Base-by-base conservation (phyloP, 75 land plant species). In the Pinus tabuliformis region DNA sequence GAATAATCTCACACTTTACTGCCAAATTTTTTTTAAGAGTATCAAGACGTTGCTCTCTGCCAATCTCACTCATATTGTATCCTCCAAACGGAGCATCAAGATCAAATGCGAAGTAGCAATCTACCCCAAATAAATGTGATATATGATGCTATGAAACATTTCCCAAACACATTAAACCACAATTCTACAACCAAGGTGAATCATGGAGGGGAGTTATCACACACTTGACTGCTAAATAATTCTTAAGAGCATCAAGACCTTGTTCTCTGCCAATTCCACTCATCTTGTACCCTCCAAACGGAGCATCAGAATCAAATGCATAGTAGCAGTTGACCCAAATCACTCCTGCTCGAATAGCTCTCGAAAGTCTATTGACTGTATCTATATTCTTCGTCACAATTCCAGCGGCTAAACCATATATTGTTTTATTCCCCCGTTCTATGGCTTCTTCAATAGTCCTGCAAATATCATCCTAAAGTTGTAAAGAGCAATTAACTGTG, bases 251-350 rank as follows among this genome's bases (percentile, higher is more conserved):
- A 20, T 88, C 77, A 22, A 81, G n/a, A 16, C 96, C 90, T 24
- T 78, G 76, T 45, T 91, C 96, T 28, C 84, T 84, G 2, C 94
- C 96, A 71, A 89, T 81, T n/a, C 96, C 96, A 58, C 96, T 93
- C 87, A 80, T 81, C 73, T 91, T 91, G 85, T 87, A 93, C 6
- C 96, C 96, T 3, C 96, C 96, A 71, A 85, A 89, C 1, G 96
- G 96, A n/a, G 80, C 57, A 30, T 87, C 88, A 21, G 60, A 58
- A 56, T 89, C 94, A 62, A 86, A 84, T 1, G 77, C 83, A 63
- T 80, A 72, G 75, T 83, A 91, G 57, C 90, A 89, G 78, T 93
- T 93, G 65, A 91, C 79, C 94, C 94, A 93, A 17, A 93, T 76
- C 0, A 78, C 75, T 5, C 96, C 96, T 18, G 87, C 96, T 30